Evolutionary conservation across 1,139 yeast species (phyloP).

Genomic region (Geotrichum klebahnii): DNA sequence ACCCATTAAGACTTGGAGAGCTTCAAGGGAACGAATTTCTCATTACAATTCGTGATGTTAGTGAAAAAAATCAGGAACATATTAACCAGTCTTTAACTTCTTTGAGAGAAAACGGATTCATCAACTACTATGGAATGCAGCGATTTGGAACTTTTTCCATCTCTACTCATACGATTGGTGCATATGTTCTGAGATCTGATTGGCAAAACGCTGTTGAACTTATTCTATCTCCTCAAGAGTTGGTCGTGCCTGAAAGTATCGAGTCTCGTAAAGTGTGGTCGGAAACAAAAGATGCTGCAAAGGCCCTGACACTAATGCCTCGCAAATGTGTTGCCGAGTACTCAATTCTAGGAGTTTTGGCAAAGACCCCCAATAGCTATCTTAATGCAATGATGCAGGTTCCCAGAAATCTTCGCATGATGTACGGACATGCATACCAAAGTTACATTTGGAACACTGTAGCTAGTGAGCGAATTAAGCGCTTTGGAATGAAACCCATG

Average conservation of each 20-base stretch:
- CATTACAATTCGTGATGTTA: constrained; percentile 74
- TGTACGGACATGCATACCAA: constrained; percentile 97
- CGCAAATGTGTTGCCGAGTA: constrained; percentile 81
- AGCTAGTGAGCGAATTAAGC: constrained; percentile 69
- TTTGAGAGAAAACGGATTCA: constrained; percentile 66
- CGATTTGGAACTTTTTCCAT: constrained; percentile 93
- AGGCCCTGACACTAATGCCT: constrained; percentile 75
- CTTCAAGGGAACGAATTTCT: constrained; percentile 82
- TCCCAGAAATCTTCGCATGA: constrained; percentile 85
- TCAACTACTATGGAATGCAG: constrained; percentile 95
- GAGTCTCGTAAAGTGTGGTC: constrained; percentile 84
- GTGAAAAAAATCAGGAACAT: constrained; percentile 41
- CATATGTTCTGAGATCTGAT: constrained; percentile 60
- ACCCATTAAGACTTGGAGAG: constrained; percentile 70
- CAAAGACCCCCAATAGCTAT: constrained; percentile 48
- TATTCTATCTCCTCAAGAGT: constrained; percentile 77
- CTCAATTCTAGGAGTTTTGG: constrained; percentile 59
- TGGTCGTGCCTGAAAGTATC: constrained; percentile 73
- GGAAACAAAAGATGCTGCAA: constrained; percentile 60
- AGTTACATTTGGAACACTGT: constrained; percentile 91
- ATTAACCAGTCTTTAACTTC: constrained; percentile 55
- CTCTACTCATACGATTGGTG: constrained; percentile 85
- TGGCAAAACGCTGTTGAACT: constrained; percentile 79
- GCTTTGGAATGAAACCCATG: constrained; percentile 65
- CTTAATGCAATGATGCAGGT: constrained; percentile 83